These are phyloP conservation scores for Capsicum rhomboideum DNA, from an alignment of 257 asterid species.

Conservation along the genomic window DNA sequence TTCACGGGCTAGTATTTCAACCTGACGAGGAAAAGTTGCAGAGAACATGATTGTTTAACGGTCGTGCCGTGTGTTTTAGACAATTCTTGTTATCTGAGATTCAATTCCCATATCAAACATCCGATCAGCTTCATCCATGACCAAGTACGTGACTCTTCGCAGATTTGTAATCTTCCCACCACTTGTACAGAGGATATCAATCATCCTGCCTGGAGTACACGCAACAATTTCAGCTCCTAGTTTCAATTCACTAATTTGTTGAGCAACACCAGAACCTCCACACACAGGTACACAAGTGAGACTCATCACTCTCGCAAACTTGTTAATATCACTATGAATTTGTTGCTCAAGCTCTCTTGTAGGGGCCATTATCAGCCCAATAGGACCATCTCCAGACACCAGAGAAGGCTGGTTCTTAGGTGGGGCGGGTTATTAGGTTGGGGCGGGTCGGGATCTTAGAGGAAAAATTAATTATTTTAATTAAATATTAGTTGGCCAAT, in stretches of 20 bases:
- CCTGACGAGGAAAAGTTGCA: conserved; percentile 94
- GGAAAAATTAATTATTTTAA: too few relatives aligned
- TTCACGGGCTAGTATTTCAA: conserved; percentile 79
- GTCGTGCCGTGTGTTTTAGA: conserved; percentile 80
- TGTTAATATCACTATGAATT: too few relatives aligned
- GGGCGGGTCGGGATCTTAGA: too few relatives aligned
- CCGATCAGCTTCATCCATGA: conserved; percentile 94
- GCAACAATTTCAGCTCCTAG: conserved; percentile 89
- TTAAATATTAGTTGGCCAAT: too few relatives aligned
- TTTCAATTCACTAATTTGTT: conserved; percentile 83
- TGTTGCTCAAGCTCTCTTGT: too few relatives aligned
- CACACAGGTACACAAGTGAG: too few relatives aligned
- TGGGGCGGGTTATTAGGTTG: too few relatives aligned
- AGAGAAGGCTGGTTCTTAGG: too few relatives aligned
- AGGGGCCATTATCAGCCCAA: too few relatives aligned
- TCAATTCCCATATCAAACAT: conserved; percentile 98
- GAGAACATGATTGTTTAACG: conserved; percentile 88
- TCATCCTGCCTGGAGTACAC: conserved; percentile 95
- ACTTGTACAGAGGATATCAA: conserved; percentile 85
- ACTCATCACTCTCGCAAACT: too few relatives aligned
- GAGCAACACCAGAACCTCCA: conserved; percentile 95
- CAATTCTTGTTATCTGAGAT: conserved; percentile 84
- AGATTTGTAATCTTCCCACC: conserved; percentile 85
- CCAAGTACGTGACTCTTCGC: conserved; percentile 86
- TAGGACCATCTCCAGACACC: too few relatives aligned